Evolutionary conservation across 129 eudicot genomes (phyloP), one percentile per base, ranked within the genome.

Genomic region (Kitagawia praeruptora): DNA sequence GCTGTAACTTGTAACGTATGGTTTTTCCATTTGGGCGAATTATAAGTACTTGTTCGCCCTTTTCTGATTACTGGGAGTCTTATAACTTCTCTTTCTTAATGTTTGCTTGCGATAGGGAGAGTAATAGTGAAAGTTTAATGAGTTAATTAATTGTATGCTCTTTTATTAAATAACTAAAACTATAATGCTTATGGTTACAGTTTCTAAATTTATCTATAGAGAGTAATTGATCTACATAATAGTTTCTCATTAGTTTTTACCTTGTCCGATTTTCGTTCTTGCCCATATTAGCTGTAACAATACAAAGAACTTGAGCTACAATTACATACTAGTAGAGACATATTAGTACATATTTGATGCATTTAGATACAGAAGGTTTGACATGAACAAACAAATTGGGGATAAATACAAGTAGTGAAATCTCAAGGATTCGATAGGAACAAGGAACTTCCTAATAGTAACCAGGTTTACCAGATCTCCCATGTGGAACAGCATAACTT

Each of bases 401-500:
- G 73, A 67, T 31, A 7, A 27, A 63, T 58, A 8, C 34, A 58
- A 8, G 5, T 58, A 58, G 67, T 27, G 19, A 38, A 66, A 66
- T 25, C 71, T 13, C 38, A 0, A 63, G 69, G 70, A 63, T 63
- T 49, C 12, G 49, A 10, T 46, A 46, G 15, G 10, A 46, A 46
- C 9, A 5, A 64, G 71, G 18, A 64, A 28, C 39, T 63, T 23
- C 19, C 82, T 83, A 88, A 58, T 83, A 77, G 70, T 76, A 86
- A 58, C 86, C 86, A 56, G 75, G 13, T 15, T 49, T 72, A 58
- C 86, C 86, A 56, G 75, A 18, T 15, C 61, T 72, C 70, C 80
- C 77, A 78, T 87, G 54, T 0, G 86, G 78, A 49, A 87, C 75
- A 23, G 89, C 89, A 70, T 76, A 81, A 12, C 85, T 89, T 81